Conservation (phyloP, 352 stramenopile genomes). For the Bremia lactucae region DNA sequence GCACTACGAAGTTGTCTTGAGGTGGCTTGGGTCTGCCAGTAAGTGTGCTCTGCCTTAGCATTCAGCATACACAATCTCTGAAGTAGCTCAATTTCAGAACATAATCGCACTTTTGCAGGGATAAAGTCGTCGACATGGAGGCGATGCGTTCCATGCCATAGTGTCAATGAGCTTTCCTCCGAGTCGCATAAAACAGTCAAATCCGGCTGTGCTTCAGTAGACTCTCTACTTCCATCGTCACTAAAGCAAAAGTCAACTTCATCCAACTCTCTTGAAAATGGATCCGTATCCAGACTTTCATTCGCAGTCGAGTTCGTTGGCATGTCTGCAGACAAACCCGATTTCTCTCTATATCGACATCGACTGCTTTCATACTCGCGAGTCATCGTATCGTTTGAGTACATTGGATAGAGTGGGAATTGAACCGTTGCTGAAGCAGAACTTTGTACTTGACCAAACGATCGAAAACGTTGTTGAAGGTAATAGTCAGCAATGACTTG, state of each 20-base stretch:
- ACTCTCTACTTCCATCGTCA: constrained; percentile 13
- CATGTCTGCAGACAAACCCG: constrained; percentile 6
- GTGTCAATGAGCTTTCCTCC: constrained; percentile 10
- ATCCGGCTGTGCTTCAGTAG: constrained; percentile 10
- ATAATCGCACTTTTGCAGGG: neutral
- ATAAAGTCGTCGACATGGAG: constrained; percentile 13
- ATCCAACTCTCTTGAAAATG: constrained; percentile 21
- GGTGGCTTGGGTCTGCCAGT: constrained; percentile 10
- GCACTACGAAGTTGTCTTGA: constrained; percentile 2
- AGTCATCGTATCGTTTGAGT: constrained; percentile 11
- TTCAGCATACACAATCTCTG: constrained; percentile 13
- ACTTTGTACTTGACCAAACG: neutral
- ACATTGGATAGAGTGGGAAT: constrained; percentile 3
- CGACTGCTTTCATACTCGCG: constrained; percentile 3
- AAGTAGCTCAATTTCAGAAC: constrained; percentile 8
- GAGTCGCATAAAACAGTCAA: constrained; percentile 6
- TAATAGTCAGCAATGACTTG: constrained; percentile 21
- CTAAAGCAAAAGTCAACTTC: constrained; percentile 24
- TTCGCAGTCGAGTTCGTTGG: constrained; percentile 14
- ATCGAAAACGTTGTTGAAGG: neutral
- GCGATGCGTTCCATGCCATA: constrained; percentile 2
- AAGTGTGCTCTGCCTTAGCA: constrained; percentile 11
- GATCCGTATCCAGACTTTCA: constrained; percentile 13
- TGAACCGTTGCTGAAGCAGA: neutral
- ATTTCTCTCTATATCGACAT: constrained; percentile 1